phyloP scores from a whole-genome alignment of 306 rosid species.

The Quercus variabilis region DNA sequence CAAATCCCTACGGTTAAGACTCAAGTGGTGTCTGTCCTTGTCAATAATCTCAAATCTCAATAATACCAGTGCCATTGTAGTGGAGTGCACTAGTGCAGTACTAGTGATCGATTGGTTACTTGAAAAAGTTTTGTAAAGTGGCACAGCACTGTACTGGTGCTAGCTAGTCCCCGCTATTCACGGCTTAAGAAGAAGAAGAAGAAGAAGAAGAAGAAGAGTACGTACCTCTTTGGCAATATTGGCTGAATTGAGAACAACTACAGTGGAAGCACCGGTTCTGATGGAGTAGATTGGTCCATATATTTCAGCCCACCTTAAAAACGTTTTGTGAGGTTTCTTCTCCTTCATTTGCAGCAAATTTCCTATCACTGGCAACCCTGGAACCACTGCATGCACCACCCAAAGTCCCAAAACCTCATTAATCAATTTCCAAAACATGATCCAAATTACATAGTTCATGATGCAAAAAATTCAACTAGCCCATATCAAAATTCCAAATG shows the following conservation, averaged over 20 bases:
- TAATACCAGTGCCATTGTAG: no score
- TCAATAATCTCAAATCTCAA: no score
- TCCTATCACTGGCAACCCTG: slow-evolving; percentile 78
- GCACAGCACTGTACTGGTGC: no score
- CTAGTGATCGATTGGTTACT: no score
- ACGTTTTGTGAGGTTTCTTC: slow-evolving; percentile 91
- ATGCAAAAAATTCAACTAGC: not conserved
- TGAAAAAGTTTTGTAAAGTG: no score
- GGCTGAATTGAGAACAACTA: slow-evolving; percentile 74
- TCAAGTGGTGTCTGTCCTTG: no score
- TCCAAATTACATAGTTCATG: no score
- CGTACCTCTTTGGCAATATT: slow-evolving; percentile 74
- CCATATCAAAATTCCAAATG: not conserved
- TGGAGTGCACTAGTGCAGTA: no score
- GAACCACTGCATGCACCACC: slow-evolving; percentile 66
- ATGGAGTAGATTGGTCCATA: slow-evolving; percentile 82
- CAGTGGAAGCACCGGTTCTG: slow-evolving; percentile 73
- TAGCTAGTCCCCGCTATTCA: no score
- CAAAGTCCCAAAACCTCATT: not conserved
- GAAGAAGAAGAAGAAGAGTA: no score
- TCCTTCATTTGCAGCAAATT: slow-evolving; percentile 89
- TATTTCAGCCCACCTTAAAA: slow-evolving; percentile 56
- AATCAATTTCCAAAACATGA: not conserved
- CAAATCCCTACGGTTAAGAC: no score
- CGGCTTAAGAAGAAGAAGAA: no score